A percentile compares a stretch with the other conserved stretches of the same genome.
Evolutionary conservation across 1,139 yeast species (phyloP).

Genomic region (Saccharomycopsis hybrid): DNA sequence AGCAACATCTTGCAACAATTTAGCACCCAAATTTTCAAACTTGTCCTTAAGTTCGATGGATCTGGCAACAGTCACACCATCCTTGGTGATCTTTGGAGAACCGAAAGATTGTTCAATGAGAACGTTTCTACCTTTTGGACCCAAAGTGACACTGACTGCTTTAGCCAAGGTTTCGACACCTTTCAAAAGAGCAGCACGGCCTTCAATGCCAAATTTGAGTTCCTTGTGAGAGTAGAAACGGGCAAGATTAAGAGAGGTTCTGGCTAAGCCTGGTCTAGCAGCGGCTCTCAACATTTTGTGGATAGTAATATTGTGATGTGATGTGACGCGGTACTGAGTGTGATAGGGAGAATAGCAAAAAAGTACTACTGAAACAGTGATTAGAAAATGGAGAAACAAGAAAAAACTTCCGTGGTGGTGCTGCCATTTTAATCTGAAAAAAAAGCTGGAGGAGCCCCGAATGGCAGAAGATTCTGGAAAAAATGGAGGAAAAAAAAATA

Average conservation of each 20-base stretch:
- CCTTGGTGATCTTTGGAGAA: constrained; percentile 97
- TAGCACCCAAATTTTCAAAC: constrained; percentile 96
- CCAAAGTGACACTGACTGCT: constrained; percentile 95
- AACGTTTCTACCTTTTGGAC: constrained; percentile 98
- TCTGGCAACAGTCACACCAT: constrained; percentile 97
- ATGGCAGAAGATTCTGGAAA: too few species aligned
- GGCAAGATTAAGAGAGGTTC: constrained; percentile 6
- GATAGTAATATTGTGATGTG: too few species aligned
- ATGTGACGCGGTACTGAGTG: too few species aligned
- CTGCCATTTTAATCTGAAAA: too few species aligned
- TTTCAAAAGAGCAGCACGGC: constrained; percentile 90
- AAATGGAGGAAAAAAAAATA: too few species aligned
- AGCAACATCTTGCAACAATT: constrained; percentile 94
- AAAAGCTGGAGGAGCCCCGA: too few species aligned
- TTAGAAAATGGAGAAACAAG: too few species aligned
- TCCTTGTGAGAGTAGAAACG: constrained; percentile 58
- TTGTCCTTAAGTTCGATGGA: constrained; percentile 83
- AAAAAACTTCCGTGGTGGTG: too few species aligned
- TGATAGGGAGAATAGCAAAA: too few species aligned
- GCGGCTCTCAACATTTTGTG: constrained; percentile 19
- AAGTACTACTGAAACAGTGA: too few species aligned
- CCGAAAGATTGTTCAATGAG: constrained; percentile 96
- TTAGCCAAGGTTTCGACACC: constrained; percentile 97
- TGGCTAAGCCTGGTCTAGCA: constrained; percentile 17
- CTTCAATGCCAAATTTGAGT: constrained; percentile 96